Percentiles rank a stretch among this genome's conserved stretches.
These are phyloP conservation scores for Astrephomene gubernaculifera DNA, from an alignment of 139 green algal genomes.

Conservation along the genomic window DNA sequence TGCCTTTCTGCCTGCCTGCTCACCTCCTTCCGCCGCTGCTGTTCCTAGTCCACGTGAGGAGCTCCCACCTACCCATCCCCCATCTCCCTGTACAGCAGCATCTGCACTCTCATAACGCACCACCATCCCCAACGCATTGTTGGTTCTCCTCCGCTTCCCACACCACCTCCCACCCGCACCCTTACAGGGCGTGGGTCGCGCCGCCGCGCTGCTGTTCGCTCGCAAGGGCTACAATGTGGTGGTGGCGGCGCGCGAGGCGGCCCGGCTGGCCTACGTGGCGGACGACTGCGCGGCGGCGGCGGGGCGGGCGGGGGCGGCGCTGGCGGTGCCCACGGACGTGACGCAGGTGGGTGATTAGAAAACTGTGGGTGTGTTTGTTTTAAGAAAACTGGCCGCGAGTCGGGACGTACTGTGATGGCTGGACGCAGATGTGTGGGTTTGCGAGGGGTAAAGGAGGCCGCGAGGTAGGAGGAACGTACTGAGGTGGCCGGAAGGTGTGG, in stretches of 20 bases:
- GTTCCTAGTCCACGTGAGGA: too few species aligned
- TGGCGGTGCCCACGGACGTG: constrained; percentile 36
- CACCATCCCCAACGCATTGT: not conserved
- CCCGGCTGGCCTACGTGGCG: constrained; percentile 50
- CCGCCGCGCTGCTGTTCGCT: constrained; percentile 60
- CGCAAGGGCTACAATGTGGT: constrained; percentile 70
- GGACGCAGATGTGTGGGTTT: too few species aligned
- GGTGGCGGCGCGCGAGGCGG: constrained; percentile 53
- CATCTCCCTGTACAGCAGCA: too few species aligned
- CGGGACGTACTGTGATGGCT: too few species aligned
- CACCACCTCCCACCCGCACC: not conserved
- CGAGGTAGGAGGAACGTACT: not conserved
- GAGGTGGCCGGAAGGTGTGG: not conserved
- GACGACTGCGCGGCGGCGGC: constrained; percentile 50
- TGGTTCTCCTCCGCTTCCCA: not conserved
- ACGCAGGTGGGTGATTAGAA: constrained; percentile 22
- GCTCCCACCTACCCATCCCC: too few species aligned
- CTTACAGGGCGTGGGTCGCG: constrained; percentile 61
- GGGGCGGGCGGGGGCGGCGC: constrained; percentile 30
- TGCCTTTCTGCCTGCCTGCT: too few species aligned
- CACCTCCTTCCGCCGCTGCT: too few species aligned
- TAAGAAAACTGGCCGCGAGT: too few species aligned
- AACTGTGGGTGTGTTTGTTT: too few species aligned
- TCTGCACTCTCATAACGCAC: not conserved
- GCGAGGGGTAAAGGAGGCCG: too few species aligned